phyloP scores from a whole-genome alignment of 306 rosid species.

The Vicia villosa region DNA sequence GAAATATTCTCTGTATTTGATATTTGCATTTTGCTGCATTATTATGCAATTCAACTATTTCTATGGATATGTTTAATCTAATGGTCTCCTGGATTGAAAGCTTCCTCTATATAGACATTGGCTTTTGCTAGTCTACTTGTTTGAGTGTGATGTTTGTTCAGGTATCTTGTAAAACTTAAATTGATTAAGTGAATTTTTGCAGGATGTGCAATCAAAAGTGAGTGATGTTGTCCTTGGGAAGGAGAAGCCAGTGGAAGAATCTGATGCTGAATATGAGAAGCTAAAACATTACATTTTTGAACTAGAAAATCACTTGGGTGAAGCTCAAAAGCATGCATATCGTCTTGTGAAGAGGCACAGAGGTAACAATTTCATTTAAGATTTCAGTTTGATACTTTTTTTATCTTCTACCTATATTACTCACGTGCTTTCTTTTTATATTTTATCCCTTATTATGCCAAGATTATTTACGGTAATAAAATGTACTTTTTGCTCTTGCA shows the following conservation, averaged over 20 bases:
- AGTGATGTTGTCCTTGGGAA: conserved; percentile 98
- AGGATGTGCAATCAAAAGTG: conserved; percentile 97
- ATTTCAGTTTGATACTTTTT: conserved; percentile 20
- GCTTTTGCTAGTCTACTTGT: conserved; percentile 24
- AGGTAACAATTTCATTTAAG: conserved; percentile 52
- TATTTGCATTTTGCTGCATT: conserved; percentile 29
- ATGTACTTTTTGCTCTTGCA: conserved; percentile 39
- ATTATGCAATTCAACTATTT: conserved; percentile 17
- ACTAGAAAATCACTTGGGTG: conserved; percentile 93
- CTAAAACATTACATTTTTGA: conserved; percentile 89
- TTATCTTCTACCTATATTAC: conserved; percentile 20
- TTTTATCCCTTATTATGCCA: conserved; percentile 11
- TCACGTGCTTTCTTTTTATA: background rate
- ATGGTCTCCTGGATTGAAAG: conserved; percentile 9
- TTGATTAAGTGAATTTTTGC: conserved; percentile 38
- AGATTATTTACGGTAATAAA: conserved; percentile 20
- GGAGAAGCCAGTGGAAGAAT: conserved; percentile 97
- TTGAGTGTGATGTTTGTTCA: conserved; percentile 23
- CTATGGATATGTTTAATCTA: conserved; percentile 4
- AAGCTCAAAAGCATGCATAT: conserved; percentile 98
- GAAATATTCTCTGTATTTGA: conserved; percentile 3
- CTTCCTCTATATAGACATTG: conserved; percentile 25
- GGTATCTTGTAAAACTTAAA: background rate
- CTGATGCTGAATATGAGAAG: conserved; percentile 90
- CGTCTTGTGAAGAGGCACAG: conserved; percentile 98